These are phyloP conservation scores for Acacia acuminata DNA, from an alignment of 306 rosid genomes.

Conservation along the genomic window DNA sequence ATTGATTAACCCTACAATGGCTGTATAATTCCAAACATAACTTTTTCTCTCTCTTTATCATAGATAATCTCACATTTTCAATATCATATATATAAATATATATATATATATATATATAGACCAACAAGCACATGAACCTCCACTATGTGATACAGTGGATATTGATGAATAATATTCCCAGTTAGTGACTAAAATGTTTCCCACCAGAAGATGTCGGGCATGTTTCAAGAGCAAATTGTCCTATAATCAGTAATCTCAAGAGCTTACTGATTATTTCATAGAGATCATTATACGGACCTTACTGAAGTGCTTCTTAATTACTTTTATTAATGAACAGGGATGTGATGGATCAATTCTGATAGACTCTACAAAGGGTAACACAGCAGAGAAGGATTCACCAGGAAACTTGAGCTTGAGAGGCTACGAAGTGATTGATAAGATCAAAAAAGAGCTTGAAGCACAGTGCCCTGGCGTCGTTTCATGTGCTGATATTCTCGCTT, in stretches of 20 bases:
- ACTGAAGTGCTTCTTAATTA: neutral
- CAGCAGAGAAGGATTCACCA: conserved; percentile 92
- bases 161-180: conserved; percentile 19
- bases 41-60: neutral
- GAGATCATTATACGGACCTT: neutral
- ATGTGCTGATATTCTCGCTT: conserved; percentile 85
- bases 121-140: conserved; percentile 19
- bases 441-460: conserved; percentile 63
- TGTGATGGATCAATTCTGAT: conserved; percentile 86
- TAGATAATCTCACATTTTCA: neutral
- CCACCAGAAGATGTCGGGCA: conserved; percentile 27
- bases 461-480: conserved; percentile 91
- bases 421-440: conserved; percentile 73
- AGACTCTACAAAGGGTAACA: conserved; percentile 72
- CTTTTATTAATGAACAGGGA: conserved; percentile 43
- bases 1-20: neutral
- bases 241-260: neutral
- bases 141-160: conserved; percentile 27
- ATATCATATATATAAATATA: neutral
- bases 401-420: conserved; percentile 86
- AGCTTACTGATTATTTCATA: neutral
- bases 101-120: neutral
- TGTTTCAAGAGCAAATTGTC: neutral
- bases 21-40: neutral
- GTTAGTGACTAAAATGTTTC: conserved; percentile 32